phyloP scores from a whole-genome alignment of 371 early-diverging fungal genomes.

The Mortierella sp. region DNA sequence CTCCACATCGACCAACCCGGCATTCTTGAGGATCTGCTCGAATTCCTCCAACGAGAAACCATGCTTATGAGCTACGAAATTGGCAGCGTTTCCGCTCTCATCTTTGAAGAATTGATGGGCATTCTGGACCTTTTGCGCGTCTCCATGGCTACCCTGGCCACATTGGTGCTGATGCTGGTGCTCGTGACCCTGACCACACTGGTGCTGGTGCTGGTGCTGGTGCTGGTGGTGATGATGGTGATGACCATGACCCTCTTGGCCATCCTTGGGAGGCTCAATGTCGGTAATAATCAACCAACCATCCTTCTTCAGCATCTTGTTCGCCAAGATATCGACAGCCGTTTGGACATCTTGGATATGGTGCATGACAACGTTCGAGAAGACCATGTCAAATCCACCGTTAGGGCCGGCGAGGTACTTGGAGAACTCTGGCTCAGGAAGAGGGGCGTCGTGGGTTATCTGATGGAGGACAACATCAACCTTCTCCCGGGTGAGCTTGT shows the following conservation, averaged over 20 bases:
- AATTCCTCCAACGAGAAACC: slow-evolving; percentile 10
- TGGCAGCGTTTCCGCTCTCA: neutral
- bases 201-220: neutral
- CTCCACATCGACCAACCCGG: slow-evolving; percentile 11
- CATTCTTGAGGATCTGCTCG: slow-evolving; percentile 1
- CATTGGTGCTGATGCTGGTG: slow-evolving; percentile 15
- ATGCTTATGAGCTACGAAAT: slow-evolving; percentile 7
- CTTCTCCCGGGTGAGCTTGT: slow-evolving; percentile 14
- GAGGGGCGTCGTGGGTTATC: slow-evolving; percentile 11
- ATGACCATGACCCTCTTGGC: slow-evolving; percentile 10
- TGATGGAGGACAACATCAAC: slow-evolving; percentile 33
- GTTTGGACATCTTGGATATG: slow-evolving; percentile 33
- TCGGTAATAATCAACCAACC: slow-evolving; percentile 38
- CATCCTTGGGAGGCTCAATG: slow-evolving; percentile 2
- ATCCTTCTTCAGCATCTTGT: slow-evolving; percentile 23
- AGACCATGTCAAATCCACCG: slow-evolving; percentile 29
- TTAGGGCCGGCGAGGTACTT: slow-evolving; percentile 9
- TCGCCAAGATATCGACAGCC: slow-evolving; percentile 3
- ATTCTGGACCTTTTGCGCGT: neutral
- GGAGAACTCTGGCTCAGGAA: slow-evolving; percentile 25
- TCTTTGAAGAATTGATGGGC: slow-evolving; percentile 3
- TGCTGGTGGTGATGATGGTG: slow-evolving; percentile 4
- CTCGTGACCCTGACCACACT: neutral
- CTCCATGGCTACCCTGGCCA: slow-evolving; percentile 1
- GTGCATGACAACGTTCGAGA: slow-evolving; percentile 34